These are phyloP conservation scores for Polyporus arcularius DNA, from an alignment of 768 basidiomycete genomes.

Conservation along the genomic window DNA sequence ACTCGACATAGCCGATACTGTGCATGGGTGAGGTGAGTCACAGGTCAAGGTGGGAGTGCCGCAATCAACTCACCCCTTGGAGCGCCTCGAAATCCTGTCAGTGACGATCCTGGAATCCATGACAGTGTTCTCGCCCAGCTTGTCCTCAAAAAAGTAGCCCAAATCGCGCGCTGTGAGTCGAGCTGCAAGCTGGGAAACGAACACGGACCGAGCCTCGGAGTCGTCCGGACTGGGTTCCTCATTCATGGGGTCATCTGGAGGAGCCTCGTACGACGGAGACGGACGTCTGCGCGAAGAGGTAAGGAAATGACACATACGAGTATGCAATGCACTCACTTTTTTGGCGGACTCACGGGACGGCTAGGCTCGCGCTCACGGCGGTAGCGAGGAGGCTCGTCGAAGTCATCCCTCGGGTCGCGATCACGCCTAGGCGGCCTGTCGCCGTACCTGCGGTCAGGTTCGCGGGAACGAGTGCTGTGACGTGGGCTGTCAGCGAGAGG, in stretches of 20 bases:
- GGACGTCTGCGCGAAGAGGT: slow-evolving; percentile 49
- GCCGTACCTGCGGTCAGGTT: slow-evolving; percentile 49
- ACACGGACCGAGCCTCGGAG: slow-evolving; percentile 97
- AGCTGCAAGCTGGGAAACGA: slow-evolving; percentile 97
- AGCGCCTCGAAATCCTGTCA: slow-evolving; percentile 90
- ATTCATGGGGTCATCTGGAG: slow-evolving; percentile 62
- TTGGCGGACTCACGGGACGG: slow-evolving; percentile 36
- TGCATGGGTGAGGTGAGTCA: slow-evolving; percentile 4
- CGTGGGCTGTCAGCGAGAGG: slow-evolving; percentile 52
- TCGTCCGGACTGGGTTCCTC: slow-evolving; percentile 95
- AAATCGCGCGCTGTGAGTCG: slow-evolving; percentile 95
- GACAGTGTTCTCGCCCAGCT: slow-evolving; percentile 90
- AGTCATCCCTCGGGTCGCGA: slow-evolving; percentile 61
- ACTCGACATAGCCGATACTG: slow-evolving; percentile 98
- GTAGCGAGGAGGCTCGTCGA: slow-evolving; percentile 54
- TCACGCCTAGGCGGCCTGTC: slow-evolving; percentile 44
- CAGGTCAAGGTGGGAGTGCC: not conserved
- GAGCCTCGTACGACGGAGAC: slow-evolving; percentile 71
- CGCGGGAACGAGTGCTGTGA: slow-evolving; percentile 52
- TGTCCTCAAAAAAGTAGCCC: slow-evolving; percentile 98
- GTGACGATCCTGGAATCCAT: slow-evolving; percentile 97
- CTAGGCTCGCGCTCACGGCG: slow-evolving; percentile 45
- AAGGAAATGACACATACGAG: slow-evolving; percentile 41
- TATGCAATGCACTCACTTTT: slow-evolving; percentile 31
- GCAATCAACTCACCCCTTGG: slow-evolving; percentile 81